Evolutionary conservation across 164 flowering plant genomes (phyloP).

Genomic region (grape (Vitis vinifera)): DNA sequence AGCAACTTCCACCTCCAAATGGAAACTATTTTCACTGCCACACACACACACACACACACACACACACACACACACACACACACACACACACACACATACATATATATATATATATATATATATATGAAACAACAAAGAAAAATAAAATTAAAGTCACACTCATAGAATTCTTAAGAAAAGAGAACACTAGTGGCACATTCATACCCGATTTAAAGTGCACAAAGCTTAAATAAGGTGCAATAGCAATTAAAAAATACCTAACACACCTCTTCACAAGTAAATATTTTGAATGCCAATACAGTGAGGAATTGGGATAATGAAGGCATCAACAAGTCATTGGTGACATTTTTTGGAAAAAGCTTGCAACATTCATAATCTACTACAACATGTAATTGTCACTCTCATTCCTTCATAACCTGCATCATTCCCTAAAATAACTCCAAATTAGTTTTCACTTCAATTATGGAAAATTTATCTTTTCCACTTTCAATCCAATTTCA

Average conservation of each 20-base stretch:
- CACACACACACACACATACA: too few relatives aligned
- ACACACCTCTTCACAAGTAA: conserved; percentile 66
- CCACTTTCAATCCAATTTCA: conserved; percentile 85
- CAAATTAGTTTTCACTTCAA: too few relatives aligned
- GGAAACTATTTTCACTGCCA: neutral
- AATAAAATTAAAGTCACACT: neutral
- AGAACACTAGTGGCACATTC: neutral
- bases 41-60: too few relatives aligned
- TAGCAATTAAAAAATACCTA: neutral
- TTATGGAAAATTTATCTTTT: too few relatives aligned
- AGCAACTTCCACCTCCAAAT: conserved; percentile 81
- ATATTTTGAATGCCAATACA: conserved; percentile 77
- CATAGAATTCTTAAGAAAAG: too few relatives aligned
- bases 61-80: too few relatives aligned
- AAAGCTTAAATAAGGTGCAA: neutral
- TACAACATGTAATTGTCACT: too few relatives aligned
- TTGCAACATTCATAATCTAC: conserved; percentile 33
- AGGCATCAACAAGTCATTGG: conserved; percentile 87
- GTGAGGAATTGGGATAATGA: conserved; percentile 86
- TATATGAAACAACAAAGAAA: neutral
- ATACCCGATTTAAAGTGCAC: neutral
- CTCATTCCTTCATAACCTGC: too few relatives aligned
- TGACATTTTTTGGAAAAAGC: conserved; percentile 25
- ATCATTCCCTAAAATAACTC: too few relatives aligned
- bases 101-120: too few relatives aligned